phyloP scores from a whole-genome alignment of 2,329 filamentous ascomycete genomes.

The Cytospora schulzeri region DNA sequence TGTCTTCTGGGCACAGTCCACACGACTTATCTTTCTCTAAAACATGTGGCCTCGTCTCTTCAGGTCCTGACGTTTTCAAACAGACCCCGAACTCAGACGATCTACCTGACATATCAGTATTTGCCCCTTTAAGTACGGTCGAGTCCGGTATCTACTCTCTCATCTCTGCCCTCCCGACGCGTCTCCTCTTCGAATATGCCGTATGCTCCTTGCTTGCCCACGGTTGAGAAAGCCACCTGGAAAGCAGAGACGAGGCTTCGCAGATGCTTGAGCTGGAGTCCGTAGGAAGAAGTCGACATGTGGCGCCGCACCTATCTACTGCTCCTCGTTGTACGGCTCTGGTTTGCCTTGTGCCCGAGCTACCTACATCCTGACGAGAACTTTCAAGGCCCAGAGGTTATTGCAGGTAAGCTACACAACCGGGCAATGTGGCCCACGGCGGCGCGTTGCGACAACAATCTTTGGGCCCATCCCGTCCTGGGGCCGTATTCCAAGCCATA shows the following conservation, averaged over 20 bases:
- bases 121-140: neutral
- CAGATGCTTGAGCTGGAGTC: slow-evolving; percentile 32
- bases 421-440: neutral
- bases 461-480: neutral
- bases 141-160: neutral
- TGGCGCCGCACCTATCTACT: slow-evolving; percentile 89
- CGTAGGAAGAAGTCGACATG: slow-evolving; percentile 55
- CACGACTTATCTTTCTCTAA: slow-evolving; percentile 10
- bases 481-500: neutral
- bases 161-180: neutral
- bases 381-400: slow-evolving; percentile 96
- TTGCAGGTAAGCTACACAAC: slow-evolving; percentile 71
- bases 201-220: slow-evolving; percentile 25
- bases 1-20: slow-evolving; percentile 18
- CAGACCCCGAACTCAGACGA: slow-evolving; percentile 19
- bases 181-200: slow-evolving; percentile 23
- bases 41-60: slow-evolving; percentile 26
- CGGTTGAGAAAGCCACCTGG: slow-evolving; percentile 27
- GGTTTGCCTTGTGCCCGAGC: slow-evolving; percentile 91
- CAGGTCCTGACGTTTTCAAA: slow-evolving; percentile 25
- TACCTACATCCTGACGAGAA: slow-evolving; percentile 99
- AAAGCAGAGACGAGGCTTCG: slow-evolving; percentile 25
- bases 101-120: neutral
- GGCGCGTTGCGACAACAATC: neutral
- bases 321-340: slow-evolving; percentile 83